Base-by-base conservation (phyloP, 2,329 filamentous ascomycete genomes). In the Arachnomyces sp. region DNA sequence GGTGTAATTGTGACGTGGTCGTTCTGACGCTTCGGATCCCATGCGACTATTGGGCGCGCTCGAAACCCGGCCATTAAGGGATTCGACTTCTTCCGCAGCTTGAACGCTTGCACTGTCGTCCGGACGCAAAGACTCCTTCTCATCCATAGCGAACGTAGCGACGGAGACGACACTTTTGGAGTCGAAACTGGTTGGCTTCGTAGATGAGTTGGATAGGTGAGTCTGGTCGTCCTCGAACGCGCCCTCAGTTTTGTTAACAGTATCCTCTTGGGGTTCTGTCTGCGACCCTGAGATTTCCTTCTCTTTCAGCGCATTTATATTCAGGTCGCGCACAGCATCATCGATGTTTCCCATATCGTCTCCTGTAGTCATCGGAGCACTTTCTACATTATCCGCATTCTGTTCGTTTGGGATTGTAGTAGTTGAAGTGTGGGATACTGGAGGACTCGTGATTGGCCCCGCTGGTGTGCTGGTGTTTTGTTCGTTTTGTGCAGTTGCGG, bases 51-150 rank as follows among this genome's bases (percentile, higher is more conserved):
- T 84, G 35, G 84, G 77, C 43, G 84, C 73, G 29, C 85, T 75
- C 11, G 86, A 90, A 18, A 82, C 82, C 32, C 81, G 76, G 32
- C 86, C 74, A 1, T 86, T 92, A 47, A 85, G 81, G 20, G 80
- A 71, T 58, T 95, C 89, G 53, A 95, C 90, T 52, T 96, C 90
- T 49, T 95, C 89, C 9, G 82, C 81, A 5, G 84, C 84, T 61
- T 93, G 87, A 12, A 94, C 83, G 58, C 89, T 95, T 28, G 90
- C 90, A 61, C 90, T 95, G 58, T 96, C 90, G 63, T 96, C 90
- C 7, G 90, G 90, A 9, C 89, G 82, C 39, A 95, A 72, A 4
- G 89, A 95, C 59, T 95, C 90, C 60, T 95, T 95, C 63, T 96
- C 90, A 55, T 96, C 90, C 57, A 95, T 71, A n/a, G 86, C 88